Percentiles rank a stretch among this genome's conserved stretches.
These are phyloP conservation scores for Geranium incanum DNA, from an alignment of 441 rosid genomes.

Conservation along the genomic window DNA sequence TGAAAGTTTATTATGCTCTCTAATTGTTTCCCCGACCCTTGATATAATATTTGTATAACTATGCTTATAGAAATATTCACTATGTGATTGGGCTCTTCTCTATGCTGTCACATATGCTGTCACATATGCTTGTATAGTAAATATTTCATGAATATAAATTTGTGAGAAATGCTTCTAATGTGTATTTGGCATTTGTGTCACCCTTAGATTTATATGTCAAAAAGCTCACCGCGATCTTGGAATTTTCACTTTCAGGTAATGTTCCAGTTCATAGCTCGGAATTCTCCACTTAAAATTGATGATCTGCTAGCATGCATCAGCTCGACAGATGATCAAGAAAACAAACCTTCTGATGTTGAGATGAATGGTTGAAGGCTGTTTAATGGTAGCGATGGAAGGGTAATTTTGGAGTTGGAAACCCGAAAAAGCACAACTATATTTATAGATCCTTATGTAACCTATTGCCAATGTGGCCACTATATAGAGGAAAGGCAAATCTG, in stretches of 20 bases:
- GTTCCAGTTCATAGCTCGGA: conserved; percentile 69
- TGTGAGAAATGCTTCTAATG: neutral
- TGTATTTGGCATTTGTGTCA: neutral
- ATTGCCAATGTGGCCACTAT: neutral
- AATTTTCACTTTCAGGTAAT: conserved; percentile 45
- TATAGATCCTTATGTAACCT: neutral
- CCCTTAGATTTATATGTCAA: neutral
- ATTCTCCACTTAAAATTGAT: conserved; percentile 64
- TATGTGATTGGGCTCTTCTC: neutral
- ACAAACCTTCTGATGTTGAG: conserved; percentile 45
- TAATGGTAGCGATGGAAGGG: neutral
- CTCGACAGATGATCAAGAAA: conserved; percentile 45
- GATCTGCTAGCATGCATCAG: conserved; percentile 54
- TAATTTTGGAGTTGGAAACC: neutral
- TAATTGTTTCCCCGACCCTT: neutral
- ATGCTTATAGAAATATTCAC: neutral
- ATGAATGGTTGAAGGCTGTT: conserved; percentile 46
- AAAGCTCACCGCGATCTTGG: neutral
- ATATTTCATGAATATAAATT: neutral
- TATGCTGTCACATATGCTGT: neutral
- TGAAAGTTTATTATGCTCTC: neutral
- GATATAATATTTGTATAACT: too few relatives aligned
- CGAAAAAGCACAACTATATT: neutral
- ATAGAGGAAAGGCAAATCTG: neutral
- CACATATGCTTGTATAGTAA: neutral